Evolutionary conservation across 2,329 filamentous ascomycete species (phyloP).

Genomic region (Exophiala spinifera): DNA sequence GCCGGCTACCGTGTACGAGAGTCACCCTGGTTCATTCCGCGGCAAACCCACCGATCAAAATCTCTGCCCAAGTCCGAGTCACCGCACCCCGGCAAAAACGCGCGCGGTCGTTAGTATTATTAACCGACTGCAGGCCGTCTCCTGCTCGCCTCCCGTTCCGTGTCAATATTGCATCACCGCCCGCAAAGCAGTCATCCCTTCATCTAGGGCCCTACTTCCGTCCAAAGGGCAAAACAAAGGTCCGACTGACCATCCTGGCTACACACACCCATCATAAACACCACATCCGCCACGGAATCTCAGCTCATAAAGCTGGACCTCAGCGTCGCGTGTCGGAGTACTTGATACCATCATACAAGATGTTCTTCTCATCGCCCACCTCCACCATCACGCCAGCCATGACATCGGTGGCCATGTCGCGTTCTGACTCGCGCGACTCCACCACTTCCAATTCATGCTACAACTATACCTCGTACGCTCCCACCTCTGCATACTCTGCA

Average conservation of each 20-base stretch:
- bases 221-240: slow-evolving; percentile 12
- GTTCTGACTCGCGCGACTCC: slow-evolving; percentile 29
- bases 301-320: slow-evolving; percentile 3
- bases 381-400: slow-evolving; percentile 28
- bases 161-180: slow-evolving; percentile 25
- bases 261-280: slow-evolving; percentile 18
- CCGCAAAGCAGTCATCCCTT: slow-evolving; percentile 14
- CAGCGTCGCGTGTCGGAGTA: slow-evolving; percentile 11
- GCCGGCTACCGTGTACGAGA: no score
- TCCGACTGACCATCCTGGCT: slow-evolving; percentile 12
- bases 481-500: slow-evolving; percentile 21
- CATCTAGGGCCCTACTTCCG: slow-evolving; percentile 2
- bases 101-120: background rate
- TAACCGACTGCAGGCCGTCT: slow-evolving; percentile 1
- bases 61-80: slow-evolving; percentile 6
- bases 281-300: slow-evolving; percentile 4
- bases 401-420: slow-evolving; percentile 30
- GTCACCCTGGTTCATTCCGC: background rate
- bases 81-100: slow-evolving; percentile 6
- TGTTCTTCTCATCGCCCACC: slow-evolving; percentile 29
- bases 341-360: slow-evolving; percentile 11
- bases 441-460: slow-evolving; percentile 18
- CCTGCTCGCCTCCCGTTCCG: background rate
- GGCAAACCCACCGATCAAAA: slow-evolving; percentile 5
- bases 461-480: slow-evolving; percentile 16